Evolutionary conservation across 140 eudicot genomes (phyloP), one percentile per base, ranked within the genome.

Genomic region (Ambrosia hybrid): DNA sequence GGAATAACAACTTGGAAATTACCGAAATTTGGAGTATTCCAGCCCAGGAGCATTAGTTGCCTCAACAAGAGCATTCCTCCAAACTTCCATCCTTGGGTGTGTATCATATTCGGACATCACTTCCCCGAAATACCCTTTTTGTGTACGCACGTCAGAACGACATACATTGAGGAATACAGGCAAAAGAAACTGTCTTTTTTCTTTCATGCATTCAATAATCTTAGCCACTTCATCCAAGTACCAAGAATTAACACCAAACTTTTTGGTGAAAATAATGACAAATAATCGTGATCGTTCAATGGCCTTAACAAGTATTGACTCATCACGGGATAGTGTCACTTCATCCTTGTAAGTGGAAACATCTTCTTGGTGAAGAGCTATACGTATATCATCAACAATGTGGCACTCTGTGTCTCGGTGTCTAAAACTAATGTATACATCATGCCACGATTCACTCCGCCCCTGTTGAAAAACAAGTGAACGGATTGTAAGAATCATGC

Each of bases 351-450:
- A 41, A 16, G 69, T 59, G 59, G 33, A 38, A 33, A 72, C 34
- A 21, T 43, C 59, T 11, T 8, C 26, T 12, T 58, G 38, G 5
- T 16, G 45, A 57, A 72, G 68, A n/a, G 57, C 58, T 12, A 26
- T 33, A 43, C 4, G 5, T 0, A 66, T 43, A 66, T 41, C 37
- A 37, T 70, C 17, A 56, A 46, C 51, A 66, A 66, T 43, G 34
- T 66, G 16, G 39, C 39, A 65, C 38, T 65, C 55, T 4, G 14
- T 8, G 56, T 65, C 71, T 65, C 16, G 4, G 56, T 9, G 15
- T 43, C 71, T 66, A 66, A 16, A 66, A 66, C 71, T 66, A 66
- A 66, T 45, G 71, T 66, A 66, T 43, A 66, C 71, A 66, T 66
- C 71, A 66, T 66, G 53, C 38, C 13, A 68, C n/a, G 38, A 72